Percentiles rank a stretch among this genome's conserved stretches.
These are phyloP conservation scores for Phialemonium atrogriseum DNA, from an alignment of 2,329 filamentous ascomycete genomes.

Conservation along the genomic window DNA sequence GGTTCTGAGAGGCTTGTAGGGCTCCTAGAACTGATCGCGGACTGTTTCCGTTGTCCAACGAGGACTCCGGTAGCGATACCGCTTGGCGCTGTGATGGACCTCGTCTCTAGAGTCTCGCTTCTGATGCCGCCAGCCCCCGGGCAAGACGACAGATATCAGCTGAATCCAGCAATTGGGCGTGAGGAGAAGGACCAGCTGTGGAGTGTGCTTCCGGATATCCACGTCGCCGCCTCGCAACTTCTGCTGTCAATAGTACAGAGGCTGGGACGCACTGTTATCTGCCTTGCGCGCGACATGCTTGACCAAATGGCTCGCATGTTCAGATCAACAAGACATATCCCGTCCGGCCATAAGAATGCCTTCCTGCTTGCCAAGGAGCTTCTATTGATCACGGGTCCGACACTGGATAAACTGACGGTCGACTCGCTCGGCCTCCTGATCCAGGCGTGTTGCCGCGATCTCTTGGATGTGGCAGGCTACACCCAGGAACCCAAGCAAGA, in stretches of 20 bases:
- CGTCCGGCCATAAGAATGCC: constrained; percentile 46
- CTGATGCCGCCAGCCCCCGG: constrained; percentile 45
- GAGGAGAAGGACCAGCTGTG: constrained; percentile 79
- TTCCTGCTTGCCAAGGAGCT: constrained; percentile 54
- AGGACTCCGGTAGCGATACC: constrained; percentile 58
- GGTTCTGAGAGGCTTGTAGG: constrained; percentile 62
- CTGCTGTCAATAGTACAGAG: constrained; percentile 48
- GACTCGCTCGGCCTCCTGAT: constrained; percentile 55
- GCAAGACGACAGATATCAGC: constrained; percentile 44
- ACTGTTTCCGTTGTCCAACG: constrained; percentile 56
- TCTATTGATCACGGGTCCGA: constrained; percentile 54
- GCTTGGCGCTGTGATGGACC: constrained; percentile 58
- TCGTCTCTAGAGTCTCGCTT: constrained; percentile 61
- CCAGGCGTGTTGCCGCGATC: constrained; percentile 64
- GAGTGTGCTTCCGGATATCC: constrained; percentile 63
- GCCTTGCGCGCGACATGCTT: constrained; percentile 55
- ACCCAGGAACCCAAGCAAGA: constrained; percentile 29
- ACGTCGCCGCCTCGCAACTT: constrained; percentile 61
- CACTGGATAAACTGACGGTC: constrained; percentile 57
- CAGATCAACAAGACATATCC: constrained; percentile 42
- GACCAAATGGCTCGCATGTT: constrained; percentile 69
- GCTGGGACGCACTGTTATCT: constrained; percentile 46
- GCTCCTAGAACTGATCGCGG: constrained; percentile 56
- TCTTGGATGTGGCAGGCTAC: constrained; percentile 48
- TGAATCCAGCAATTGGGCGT: constrained; percentile 64